A percentile compares a stretch with the other conserved stretches of the same genome.
Conservation (phyloP, 2,329 filamentous ascomycete genomes). For the Aspergillus brasiliensis region DNA sequence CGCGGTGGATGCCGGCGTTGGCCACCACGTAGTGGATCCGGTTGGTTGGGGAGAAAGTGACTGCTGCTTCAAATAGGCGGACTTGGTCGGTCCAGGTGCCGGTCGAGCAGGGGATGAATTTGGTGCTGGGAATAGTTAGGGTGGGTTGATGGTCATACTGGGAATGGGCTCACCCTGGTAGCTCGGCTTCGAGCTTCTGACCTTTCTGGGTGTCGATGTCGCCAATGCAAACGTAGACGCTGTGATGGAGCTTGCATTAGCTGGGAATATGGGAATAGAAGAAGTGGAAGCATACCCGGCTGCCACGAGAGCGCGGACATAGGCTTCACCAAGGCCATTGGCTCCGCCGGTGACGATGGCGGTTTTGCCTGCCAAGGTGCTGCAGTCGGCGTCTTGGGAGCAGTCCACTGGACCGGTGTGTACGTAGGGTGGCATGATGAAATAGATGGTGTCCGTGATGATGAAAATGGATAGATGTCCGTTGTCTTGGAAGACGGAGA, state of each 20-base stretch:
- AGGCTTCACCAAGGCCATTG: slow-evolving; percentile 9
- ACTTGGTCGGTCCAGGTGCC: slow-evolving; percentile 36
- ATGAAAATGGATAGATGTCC: neutral
- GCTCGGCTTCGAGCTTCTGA: slow-evolving; percentile 23
- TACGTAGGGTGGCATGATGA: neutral
- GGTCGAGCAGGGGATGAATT: slow-evolving; percentile 35
- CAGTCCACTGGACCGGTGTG: slow-evolving; percentile 6
- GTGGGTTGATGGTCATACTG: neutral
- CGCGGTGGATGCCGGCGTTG: slow-evolving; percentile 35
- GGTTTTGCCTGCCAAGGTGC: slow-evolving; percentile 31
- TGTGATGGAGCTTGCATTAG: neutral
- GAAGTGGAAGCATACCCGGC: neutral
- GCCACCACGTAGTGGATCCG: slow-evolving; percentile 36
- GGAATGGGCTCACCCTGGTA: slow-evolving; percentile 14
- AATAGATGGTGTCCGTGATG: no score
- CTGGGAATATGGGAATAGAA: neutral
- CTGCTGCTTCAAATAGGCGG: slow-evolving; percentile 30
- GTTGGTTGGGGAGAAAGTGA: slow-evolving; percentile 26
- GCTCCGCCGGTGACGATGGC: slow-evolving; percentile 31
- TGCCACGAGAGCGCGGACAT: slow-evolving; percentile 5
- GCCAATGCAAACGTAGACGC: slow-evolving; percentile 20
- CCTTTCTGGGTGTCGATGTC: slow-evolving; percentile 25
- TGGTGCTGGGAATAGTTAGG: slow-evolving; percentile 9
- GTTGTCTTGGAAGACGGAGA: no score
- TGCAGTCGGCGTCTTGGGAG: neutral